Conservation (phyloP, 2,329 filamentous ascomycete species). For the Proliferodiscus dingleyae region DNA sequence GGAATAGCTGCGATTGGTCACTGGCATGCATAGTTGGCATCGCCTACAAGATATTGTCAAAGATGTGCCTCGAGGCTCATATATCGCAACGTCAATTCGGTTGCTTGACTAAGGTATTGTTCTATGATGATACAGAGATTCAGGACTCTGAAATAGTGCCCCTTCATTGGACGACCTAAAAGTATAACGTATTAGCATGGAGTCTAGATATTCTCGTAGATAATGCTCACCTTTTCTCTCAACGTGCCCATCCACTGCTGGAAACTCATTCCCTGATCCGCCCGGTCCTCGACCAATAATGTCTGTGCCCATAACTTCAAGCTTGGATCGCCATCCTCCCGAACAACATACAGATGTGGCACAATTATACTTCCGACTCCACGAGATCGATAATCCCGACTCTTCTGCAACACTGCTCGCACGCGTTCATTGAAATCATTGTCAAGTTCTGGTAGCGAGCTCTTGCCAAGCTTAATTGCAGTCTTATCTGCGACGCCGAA, state of each 20-base stretch:
- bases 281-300: slow-evolving; percentile 86
- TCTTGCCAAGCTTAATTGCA: slow-evolving; percentile 87
- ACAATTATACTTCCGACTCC: slow-evolving; percentile 91
- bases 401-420: slow-evolving; percentile 86
- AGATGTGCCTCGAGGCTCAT: neutral
- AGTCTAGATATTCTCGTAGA: slow-evolving; percentile 18
- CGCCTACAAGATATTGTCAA: neutral
- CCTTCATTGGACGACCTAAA: slow-evolving; percentile 29
- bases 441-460: slow-evolving; percentile 77
- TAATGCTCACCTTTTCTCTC: slow-evolving; percentile 93
- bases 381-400: slow-evolving; percentile 76
- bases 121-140: slow-evolving; percentile 24
- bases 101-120: slow-evolving; percentile 11
- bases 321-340: slow-evolving; percentile 93
- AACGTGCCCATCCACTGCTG: slow-evolving; percentile 89
- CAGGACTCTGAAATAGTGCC: slow-evolving; percentile 3
- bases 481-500: slow-evolving; percentile 83
- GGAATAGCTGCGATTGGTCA: neutral
- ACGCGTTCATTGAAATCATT: slow-evolving; percentile 97
- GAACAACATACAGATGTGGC: slow-evolving; percentile 87
- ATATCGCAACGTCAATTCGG: slow-evolving; percentile 7
- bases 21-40: neutral
- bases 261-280: slow-evolving; percentile 88
- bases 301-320: slow-evolving; percentile 97
- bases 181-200: slow-evolving; percentile 23